These are phyloP conservation scores for Agapanthus africanus DNA, from an alignment of 106 monocot species.

Conservation along the genomic window DNA sequence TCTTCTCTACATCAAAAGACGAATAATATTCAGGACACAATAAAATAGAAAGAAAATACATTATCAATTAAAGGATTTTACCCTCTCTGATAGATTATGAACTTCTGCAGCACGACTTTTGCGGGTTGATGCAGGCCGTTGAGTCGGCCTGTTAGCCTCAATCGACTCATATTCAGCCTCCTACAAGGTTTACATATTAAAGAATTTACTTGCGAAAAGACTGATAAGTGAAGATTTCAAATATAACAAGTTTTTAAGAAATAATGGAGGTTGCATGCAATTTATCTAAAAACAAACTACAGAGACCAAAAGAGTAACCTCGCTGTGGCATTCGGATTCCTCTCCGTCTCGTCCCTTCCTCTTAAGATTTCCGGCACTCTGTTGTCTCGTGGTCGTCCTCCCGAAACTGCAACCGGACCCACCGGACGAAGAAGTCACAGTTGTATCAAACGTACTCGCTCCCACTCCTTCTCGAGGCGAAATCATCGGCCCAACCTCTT, in stretches of 20 bases:
- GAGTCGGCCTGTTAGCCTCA: slow-evolving; percentile 26
- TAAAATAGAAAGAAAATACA: background rate
- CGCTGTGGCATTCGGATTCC: slow-evolving; percentile 63
- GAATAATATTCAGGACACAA: background rate
- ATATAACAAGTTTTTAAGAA: background rate
- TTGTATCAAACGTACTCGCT: slow-evolving; percentile 21
- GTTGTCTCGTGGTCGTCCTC: slow-evolving; percentile 21
- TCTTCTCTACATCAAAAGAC: slow-evolving; percentile 50
- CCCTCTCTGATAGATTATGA: slow-evolving; percentile 91
- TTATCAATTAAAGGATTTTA: slow-evolving; percentile 11
- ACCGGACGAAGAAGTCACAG: slow-evolving; percentile 40
- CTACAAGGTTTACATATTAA: slow-evolving; percentile 23
- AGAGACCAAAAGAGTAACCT: slow-evolving; percentile 38
- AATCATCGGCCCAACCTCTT: slow-evolving; percentile 11
- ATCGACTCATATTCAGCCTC: slow-evolving; percentile 56
- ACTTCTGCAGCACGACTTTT: slow-evolving; percentile 87
- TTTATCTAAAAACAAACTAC: too few relatives aligned
- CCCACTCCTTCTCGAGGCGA: slow-evolving; percentile 11
- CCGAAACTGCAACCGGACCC: slow-evolving; percentile 44
- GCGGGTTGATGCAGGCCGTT: slow-evolving; percentile 35
- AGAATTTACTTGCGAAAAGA: background rate
- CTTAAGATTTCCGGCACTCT: slow-evolving; percentile 26
- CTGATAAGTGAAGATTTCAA: background rate
- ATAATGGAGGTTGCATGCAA: too few relatives aligned
- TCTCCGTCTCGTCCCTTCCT: slow-evolving; percentile 52